Evolutionary conservation across 192 early-diverging fungal genomes (phyloP).

Genomic region (Dimargaris cristalligena): DNA sequence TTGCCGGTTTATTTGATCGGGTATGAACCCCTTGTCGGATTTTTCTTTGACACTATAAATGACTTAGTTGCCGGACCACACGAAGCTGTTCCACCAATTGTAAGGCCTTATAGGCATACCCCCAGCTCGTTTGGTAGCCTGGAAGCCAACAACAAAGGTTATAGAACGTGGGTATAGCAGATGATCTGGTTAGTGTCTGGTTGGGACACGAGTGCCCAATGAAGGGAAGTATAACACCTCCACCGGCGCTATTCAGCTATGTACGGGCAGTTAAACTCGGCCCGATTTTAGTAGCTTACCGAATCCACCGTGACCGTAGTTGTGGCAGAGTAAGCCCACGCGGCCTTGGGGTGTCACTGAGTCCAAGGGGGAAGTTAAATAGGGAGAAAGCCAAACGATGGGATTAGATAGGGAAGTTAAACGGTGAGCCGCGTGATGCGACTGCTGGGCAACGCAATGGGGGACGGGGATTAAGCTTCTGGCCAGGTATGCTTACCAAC

Average conservation of each 20-base stretch:
- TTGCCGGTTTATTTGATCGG: neutral
- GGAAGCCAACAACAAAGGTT: too few relatives aligned
- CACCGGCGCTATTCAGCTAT: neutral
- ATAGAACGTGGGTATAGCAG: neutral
- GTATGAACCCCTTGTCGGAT: neutral
- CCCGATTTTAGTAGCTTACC: slow-evolving; percentile 18
- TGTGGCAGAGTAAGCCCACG: slow-evolving; percentile 30
- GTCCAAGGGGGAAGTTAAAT: neutral
- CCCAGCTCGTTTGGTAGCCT: slow-evolving; percentile 43
- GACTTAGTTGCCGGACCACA: neutral
- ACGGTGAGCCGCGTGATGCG: neutral
- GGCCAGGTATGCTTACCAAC: slow-evolving; percentile 13
- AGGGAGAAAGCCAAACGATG: neutral
- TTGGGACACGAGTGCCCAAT: neutral
- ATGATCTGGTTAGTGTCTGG: neutral
- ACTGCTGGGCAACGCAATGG: slow-evolving; percentile 9
- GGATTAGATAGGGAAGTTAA: neutral
- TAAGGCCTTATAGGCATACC: slow-evolving; percentile 29
- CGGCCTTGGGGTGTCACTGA: slow-evolving; percentile 15
- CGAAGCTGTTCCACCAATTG: slow-evolving; percentile 18
- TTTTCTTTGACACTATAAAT: neutral
- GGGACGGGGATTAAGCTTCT: slow-evolving; percentile 13
- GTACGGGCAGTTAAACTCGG: too few relatives aligned
- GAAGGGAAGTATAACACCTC: neutral
- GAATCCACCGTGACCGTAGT: slow-evolving; percentile 39